These are phyloP conservation scores for Scleroderma bovista DNA, from an alignment of 768 basidiomycete species.

Conservation along the genomic window DNA sequence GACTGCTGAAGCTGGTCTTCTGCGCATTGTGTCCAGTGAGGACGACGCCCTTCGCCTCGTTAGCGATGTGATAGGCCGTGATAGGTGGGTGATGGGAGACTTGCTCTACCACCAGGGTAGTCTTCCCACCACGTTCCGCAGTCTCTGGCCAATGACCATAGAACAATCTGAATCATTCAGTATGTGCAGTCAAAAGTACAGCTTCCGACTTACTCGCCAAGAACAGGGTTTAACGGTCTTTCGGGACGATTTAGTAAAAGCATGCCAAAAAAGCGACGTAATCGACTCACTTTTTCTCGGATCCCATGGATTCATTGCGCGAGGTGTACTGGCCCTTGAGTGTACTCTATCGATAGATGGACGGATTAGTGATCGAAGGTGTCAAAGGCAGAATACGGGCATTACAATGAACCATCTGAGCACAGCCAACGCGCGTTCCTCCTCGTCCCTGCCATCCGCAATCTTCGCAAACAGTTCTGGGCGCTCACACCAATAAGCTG, in stretches of 20 bases:
- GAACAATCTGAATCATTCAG: conserved; percentile 53
- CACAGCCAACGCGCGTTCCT: conserved; percentile 75
- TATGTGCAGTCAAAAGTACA: not conserved
- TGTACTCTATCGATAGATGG: conserved; percentile 51
- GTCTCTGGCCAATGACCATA: conserved; percentile 83
- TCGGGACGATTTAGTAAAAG: conserved; percentile 9
- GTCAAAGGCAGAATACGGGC: not conserved
- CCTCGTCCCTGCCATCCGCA: conserved; percentile 64
- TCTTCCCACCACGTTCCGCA: conserved; percentile 65
- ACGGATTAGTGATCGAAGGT: conserved; percentile 2
- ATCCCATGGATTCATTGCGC: conserved; percentile 91
- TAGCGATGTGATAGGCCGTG: conserved; percentile 84
- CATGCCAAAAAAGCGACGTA: not conserved
- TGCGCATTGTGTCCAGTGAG: conserved; percentile 89
- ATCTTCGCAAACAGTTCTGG: conserved; percentile 87
- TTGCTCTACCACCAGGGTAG: conserved; percentile 83
- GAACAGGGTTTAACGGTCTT: conserved; percentile 92
- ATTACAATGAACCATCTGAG: conserved; percentile 89
- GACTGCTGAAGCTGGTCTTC: conserved; percentile 88
- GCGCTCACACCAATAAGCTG: conserved; percentile 97
- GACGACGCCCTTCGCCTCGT: conserved; percentile 66
- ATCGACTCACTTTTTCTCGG: conserved; percentile 84
- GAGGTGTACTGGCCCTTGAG: conserved; percentile 95
- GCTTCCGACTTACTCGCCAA: conserved; percentile 72
- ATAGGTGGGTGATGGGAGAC: conserved; percentile 95